Evolutionary conservation across 208 protist species (phyloP), one percentile per base, ranked within the genome.

Genomic region (Leishmania tropica): DNA sequence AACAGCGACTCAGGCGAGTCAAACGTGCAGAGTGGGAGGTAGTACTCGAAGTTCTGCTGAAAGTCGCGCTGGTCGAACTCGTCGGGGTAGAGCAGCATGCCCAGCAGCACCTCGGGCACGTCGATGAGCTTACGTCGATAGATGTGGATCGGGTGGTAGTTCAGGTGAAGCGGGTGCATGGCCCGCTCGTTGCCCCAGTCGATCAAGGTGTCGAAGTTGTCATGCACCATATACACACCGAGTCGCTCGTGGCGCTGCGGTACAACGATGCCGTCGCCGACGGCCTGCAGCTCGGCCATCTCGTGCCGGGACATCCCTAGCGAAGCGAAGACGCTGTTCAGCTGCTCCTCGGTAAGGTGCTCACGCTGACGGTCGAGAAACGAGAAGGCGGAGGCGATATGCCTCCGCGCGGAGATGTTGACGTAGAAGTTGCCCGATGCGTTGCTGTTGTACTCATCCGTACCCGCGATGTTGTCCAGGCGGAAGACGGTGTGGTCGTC

Each of bases 81-180:
- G 64, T 94, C 85, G 35, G 89, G 86, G 85, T 97, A 95, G 35
- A 96, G 85, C 51, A 96, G 67, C 90, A 98, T 95, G 8, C 89
- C 95, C 0, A 98, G 85, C 17, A 97, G 88, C 76, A 98, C 95
- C 79, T 98, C 93, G 7, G 95, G 95, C 75, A 98, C 89, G 75
- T 98, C 92, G 35, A 97, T 88, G n/a, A 98, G 60, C 80, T 96
- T 96, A 40, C 92, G 87, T 11, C 92, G 93, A 72, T 94, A 98
- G 68, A 98, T 95, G 53, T 94, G 88, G 56, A 98, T 89, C 0
- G 95, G 95, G 86, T 98, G 95, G 87, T 98, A 97, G 87, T 98
- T 98, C 78, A 96, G 89, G 65, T 88, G 87, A 40, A 98, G 85
- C 31, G 95, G 95, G 83, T 98, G 94, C 79, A 89, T 86, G 2